These are phyloP conservation scores for Coriaria nepalensis DNA, from an alignment of 306 rosid species.

Conservation along the genomic window DNA sequence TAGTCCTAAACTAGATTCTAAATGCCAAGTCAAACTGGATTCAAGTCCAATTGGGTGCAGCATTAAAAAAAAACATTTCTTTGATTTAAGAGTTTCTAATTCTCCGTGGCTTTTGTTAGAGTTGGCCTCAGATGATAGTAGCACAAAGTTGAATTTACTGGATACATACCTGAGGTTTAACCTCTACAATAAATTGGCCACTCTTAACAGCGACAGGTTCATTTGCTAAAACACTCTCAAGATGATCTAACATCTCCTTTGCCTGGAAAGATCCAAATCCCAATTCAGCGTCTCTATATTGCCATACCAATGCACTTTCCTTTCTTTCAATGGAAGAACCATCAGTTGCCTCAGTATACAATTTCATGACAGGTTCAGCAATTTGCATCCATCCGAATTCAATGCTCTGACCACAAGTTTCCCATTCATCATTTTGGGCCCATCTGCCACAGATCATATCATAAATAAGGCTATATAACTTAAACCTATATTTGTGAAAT, in stretches of 20 bases:
- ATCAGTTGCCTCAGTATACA: conserved; percentile 75
- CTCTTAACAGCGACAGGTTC: conserved; percentile 79
- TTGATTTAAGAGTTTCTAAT: too few species aligned
- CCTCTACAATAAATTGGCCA: conserved; percentile 69
- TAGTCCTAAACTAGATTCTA: too few species aligned
- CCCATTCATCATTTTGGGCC: conserved; percentile 46
- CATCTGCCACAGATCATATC: conserved; percentile 23
- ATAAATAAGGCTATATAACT: too few species aligned
- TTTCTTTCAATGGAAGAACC: conserved; percentile 62
- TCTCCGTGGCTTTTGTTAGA: too few species aligned
- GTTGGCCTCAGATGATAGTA: too few species aligned
- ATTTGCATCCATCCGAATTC: conserved; percentile 76
- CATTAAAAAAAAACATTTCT: too few species aligned
- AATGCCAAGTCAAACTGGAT: too few species aligned
- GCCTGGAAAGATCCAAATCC: conserved; percentile 78
- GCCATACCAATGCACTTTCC: conserved; percentile 83
- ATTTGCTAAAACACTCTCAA: conserved; percentile 75
- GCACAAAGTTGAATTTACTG: not conserved
- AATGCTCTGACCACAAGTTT: conserved; percentile 34
- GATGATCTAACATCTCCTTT: conserved; percentile 76
- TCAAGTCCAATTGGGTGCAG: too few species aligned
- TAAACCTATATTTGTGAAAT: too few species aligned
- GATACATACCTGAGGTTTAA: conserved; percentile 59
- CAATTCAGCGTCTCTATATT: conserved; percentile 60
- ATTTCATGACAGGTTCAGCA: conserved; percentile 60